phyloP scores from a whole-genome alignment of 192 early-diverging fungal species.

The Gaertneriomyces sp. region DNA sequence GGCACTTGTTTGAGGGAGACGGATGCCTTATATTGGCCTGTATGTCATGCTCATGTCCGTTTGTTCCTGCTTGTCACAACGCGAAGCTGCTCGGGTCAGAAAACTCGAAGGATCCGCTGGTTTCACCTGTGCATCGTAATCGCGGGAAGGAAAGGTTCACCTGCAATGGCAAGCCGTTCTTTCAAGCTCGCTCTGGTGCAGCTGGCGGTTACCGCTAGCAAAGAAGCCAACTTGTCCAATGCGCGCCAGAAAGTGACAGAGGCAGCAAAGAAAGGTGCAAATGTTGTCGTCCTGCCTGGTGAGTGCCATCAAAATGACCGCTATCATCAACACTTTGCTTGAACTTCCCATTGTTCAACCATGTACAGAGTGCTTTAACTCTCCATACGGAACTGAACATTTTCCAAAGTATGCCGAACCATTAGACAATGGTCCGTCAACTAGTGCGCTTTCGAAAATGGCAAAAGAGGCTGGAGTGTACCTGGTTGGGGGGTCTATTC shows the following conservation, averaged over 20 bases:
- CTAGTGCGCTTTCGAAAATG: slow-evolving; percentile 69
- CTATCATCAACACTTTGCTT: not conserved
- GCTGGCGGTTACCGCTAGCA: slow-evolving; percentile 70
- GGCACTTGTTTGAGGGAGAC: too few species aligned
- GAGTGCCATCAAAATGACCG: not conserved
- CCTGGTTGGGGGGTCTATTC: slow-evolving; percentile 81
- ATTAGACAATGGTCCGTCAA: slow-evolving; percentile 67
- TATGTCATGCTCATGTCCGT: too few species aligned
- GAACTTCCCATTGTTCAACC: not conserved
- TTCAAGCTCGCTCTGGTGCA: slow-evolving; percentile 59
- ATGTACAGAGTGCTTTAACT: slow-evolving; percentile 93
- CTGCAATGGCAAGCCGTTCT: slow-evolving; percentile 5
- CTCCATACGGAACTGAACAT: slow-evolving; percentile 88
- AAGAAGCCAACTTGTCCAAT: slow-evolving; percentile 71
- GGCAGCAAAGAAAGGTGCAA: slow-evolving; percentile 76
- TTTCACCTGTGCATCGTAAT: too few species aligned
- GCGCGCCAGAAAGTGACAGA: slow-evolving; percentile 79
- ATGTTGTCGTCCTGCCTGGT: slow-evolving; percentile 88
- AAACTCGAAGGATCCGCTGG: too few species aligned
- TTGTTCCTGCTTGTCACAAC: too few species aligned
- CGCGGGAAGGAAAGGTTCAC: too few species aligned
- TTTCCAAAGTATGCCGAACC: slow-evolving; percentile 91
- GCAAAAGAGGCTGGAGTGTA: slow-evolving; percentile 86
- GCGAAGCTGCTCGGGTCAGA: too few species aligned
- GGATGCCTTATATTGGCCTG: too few species aligned